Conservation (phyloP, 1,284 basidiomycete genomes). For the Pseudozyma thailandica region DNA sequence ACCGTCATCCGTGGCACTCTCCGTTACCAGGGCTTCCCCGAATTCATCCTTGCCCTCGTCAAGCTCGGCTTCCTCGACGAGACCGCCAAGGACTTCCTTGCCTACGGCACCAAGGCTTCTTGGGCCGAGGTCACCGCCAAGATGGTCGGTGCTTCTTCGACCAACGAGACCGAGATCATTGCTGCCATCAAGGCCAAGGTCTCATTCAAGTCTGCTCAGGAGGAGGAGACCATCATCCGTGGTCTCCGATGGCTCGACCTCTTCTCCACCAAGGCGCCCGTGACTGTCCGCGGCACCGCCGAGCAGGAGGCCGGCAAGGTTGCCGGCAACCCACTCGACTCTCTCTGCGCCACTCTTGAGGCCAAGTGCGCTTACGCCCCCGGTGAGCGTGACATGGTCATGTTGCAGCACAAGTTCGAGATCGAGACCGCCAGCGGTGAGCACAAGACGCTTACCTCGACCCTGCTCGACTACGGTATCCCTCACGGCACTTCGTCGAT, state of each 20-base stretch:
- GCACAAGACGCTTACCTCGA: constrained; percentile 88
- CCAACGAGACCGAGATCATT: constrained; percentile 70
- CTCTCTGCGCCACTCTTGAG: constrained; percentile 91
- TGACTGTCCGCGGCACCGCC: constrained; percentile 65
- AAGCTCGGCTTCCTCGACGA: constrained; percentile 88
- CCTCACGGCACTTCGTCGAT: constrained; percentile 86
- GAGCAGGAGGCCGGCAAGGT: constrained; percentile 74
- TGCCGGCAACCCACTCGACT: constrained; percentile 88
- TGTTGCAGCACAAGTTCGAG: constrained; percentile 87
- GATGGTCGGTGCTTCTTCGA: constrained; percentile 79
- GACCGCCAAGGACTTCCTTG: constrained; percentile 78
- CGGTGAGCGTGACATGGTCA: constrained; percentile 93
- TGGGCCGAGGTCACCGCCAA: constrained; percentile 78
- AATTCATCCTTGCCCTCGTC: constrained; percentile 89
- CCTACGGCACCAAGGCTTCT: constrained; percentile 66
- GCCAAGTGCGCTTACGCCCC: constrained; percentile 88
- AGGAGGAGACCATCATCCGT: constrained; percentile 54
- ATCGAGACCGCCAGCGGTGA: constrained; percentile 69
- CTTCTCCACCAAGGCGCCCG: constrained; percentile 75
- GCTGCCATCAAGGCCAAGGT: constrained; percentile 55
- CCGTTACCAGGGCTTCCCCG: constrained; percentile 98
- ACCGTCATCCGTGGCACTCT: constrained; percentile 92
- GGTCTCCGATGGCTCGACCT: constrained; percentile 89
- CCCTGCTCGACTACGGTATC: constrained; percentile 89
- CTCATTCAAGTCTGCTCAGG: constrained; percentile 55